phyloP scores from a whole-genome alignment of 2,329 filamentous ascomycete species.

The Fusarium cicatricum region DNA sequence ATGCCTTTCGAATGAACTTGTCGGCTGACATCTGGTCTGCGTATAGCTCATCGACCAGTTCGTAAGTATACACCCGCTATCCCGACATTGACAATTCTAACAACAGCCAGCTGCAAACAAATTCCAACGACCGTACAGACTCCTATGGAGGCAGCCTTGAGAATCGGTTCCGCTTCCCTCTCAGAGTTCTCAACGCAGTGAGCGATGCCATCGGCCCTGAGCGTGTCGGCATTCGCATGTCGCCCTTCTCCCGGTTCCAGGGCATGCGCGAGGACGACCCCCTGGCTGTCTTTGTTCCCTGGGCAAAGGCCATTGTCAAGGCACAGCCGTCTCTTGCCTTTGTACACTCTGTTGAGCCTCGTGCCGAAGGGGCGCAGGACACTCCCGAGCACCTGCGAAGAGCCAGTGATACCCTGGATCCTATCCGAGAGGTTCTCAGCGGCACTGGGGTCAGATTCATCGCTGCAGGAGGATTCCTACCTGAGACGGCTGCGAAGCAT shows the following conservation, averaged over 20 bases:
- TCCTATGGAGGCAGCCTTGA: constrained; percentile 62
- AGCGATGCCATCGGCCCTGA: constrained; percentile 59
- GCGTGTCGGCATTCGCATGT: constrained; percentile 64
- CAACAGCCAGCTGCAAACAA: constrained; percentile 46
- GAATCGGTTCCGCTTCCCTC: constrained; percentile 59
- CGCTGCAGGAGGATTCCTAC: constrained; percentile 47
- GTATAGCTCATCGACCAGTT: constrained; percentile 63
- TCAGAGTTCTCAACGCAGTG: constrained; percentile 58
- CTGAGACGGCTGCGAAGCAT: constrained; percentile 41
- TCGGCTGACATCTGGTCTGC: constrained; percentile 3
- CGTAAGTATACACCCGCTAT: constrained; percentile 40
- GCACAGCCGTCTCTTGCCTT: constrained; percentile 67
- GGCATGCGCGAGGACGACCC: constrained; percentile 71
- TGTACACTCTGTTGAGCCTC: constrained; percentile 68
- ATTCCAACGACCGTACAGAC: constrained; percentile 61
- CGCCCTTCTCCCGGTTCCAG: constrained; percentile 68
- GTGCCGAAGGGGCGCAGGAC: constrained; percentile 55
- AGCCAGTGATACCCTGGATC: constrained; percentile 44
- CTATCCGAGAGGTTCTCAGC: constrained; percentile 45
- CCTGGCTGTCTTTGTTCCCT: constrained; percentile 55
- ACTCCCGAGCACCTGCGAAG: constrained; percentile 42
- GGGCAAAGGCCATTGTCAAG: constrained; percentile 62
- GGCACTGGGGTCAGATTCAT: constrained; percentile 41
- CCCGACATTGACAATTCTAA: not conserved
- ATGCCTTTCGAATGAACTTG: not conserved